Base-by-base conservation (phyloP, 805 yeast species). In the Ogataea siamensis region DNA sequence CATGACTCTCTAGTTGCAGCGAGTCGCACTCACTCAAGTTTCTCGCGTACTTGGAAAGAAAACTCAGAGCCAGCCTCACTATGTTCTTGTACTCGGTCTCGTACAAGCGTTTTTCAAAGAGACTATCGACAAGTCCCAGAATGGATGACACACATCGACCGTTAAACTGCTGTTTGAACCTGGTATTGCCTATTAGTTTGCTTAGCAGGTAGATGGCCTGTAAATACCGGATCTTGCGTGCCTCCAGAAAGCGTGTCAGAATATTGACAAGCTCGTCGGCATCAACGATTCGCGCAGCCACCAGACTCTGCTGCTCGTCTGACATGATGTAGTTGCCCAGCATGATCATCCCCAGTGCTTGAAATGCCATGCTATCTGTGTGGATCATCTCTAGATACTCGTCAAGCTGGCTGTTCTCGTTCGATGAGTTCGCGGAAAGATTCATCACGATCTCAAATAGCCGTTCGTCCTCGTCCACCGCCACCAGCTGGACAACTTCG, bases 301-400 rank as follows among this genome's bases (percentile, higher is more conserved):
- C 21, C 6, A 6, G 7, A 2, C 16, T 3, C 26, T 38, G 46
- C n/a, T 29, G 22, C 18, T 31, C 32, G 3, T 40, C 39, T 3
- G 49, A 42, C n/a, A 28, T 27, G 17, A 51, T 44, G 27, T 34
- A 43, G 26, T 51, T 50, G 7, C 51, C 50, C 15, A 46, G 14
- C 5, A 46, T 25, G 7, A 51, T 42, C 50, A 48, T 46, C 2
- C 34, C 35, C 12, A 50, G 18, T 5, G 51, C 27, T n/a, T 27
- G 26, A 7, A 42, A 18, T n/a, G 28, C 16, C 20, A 12, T 10
- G 3, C 24, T 20, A 8, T 26, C 24, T 8, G 14, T 21, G 14
- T 24, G 8, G 5, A 42, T 15, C 11, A 44, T 23, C 8, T 16
- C 14, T 7, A 34, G 14, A 28, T 45, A 47, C 21, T 19, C 16